These are phyloP conservation scores for Yamadazyma epiphylla DNA, from an alignment of 1,139 yeast genomes.

Conservation along the genomic window DNA sequence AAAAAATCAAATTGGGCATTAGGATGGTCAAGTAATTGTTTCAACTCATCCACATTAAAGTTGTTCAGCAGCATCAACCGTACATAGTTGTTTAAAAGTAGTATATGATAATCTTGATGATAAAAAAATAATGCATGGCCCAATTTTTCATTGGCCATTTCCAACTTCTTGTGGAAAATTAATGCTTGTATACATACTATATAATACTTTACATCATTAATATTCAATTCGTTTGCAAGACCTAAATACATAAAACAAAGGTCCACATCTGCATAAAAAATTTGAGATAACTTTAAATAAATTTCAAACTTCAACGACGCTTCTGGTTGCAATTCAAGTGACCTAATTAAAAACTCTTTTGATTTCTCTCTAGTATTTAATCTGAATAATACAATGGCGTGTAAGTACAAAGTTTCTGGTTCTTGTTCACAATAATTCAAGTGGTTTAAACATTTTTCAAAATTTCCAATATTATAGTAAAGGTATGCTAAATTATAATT, in stretches of 20 bases:
- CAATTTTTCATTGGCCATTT: too few species aligned
- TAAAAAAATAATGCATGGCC: background rate
- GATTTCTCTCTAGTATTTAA: background rate
- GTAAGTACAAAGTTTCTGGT: background rate
- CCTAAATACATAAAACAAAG: too few species aligned
- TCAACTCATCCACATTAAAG: background rate
- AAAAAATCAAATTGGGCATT: conserved; percentile 34
- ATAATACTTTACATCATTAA: too few species aligned
- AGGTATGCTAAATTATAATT: background rate
- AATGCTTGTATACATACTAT: too few species aligned
- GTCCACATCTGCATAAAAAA: too few species aligned
- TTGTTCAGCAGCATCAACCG: too few species aligned
- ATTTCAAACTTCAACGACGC: too few species aligned
- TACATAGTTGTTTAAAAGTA: background rate
- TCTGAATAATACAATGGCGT: background rate
- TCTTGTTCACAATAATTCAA: background rate
- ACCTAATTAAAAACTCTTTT: background rate
- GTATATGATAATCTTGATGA: background rate
- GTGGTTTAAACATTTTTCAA: background rate
- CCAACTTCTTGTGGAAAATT: too few species aligned
- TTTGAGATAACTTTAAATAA: too few species aligned
- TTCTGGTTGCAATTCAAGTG: too few species aligned
- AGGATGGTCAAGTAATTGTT: background rate
- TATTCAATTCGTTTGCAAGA: too few species aligned
- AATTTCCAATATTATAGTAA: too few species aligned